Base-by-base conservation (phyloP, 768 basidiomycete species). In the Pluteus cervinus region DNA sequence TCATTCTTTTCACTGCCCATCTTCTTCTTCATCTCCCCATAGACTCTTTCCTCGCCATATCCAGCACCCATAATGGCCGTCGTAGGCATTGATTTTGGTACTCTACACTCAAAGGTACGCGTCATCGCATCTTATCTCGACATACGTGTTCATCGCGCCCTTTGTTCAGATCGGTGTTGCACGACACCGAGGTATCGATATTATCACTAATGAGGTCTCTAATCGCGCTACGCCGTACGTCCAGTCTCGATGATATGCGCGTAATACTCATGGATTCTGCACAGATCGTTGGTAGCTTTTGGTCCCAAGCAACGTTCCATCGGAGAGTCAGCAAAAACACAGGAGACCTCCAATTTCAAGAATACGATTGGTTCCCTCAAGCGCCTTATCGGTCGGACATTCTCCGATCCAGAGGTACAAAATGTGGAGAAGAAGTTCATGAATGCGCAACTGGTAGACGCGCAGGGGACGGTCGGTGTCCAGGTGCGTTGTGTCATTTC, bases 141-240 rank as follows among this genome's bases (percentile, higher is more conserved):
- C 4, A 24, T 22, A 36, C 4, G 5, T 24, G 10, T 17, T 18
- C n/a, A n/a, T 0, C 31, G 1, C 29, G 11, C 18, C 15, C 17
- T 3, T n/a, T n/a, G 16, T 4, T 11, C 23, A 88, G 89, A 92
- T 97, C 58, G 92, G 92, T 68, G 92, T 94, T 47, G 92, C 92
- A 14, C 76, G 92, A 64, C 84, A 88, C 65, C 76, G 89, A 55
- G 94, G 94, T 50, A 94, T 99, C 69, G 94, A 99, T 74, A 92
- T 99, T 63, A 94, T 99, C 69, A 71, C 80, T 43, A 99, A 99
- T 62, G 94, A 99, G 60, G 91, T 93, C 43, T 97, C 93, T 11
- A 97, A 97, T 72, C 86, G 96, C 39, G 77, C 83, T 11, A 98
- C 93, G 17, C 94, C 94, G 91, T 97, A 45, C 55, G 90, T 76